Evolutionary conservation across 768 basidiomycete genomes (phyloP).

Genomic region (Amanita exitialis): DNA sequence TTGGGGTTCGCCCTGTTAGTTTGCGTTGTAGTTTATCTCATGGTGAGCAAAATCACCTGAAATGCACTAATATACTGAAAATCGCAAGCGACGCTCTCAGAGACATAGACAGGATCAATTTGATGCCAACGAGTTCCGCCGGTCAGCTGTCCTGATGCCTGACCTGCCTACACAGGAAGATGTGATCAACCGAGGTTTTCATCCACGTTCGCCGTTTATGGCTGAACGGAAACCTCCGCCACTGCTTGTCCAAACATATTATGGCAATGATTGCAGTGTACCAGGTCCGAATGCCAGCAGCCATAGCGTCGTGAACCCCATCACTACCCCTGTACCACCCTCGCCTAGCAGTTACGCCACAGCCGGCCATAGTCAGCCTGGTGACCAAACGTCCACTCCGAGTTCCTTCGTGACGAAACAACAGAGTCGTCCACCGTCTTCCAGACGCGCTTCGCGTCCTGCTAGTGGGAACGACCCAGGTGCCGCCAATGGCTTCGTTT

Average conservation of each 20-base stretch:
- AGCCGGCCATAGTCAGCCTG: neutral
- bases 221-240: constrained; percentile 34
- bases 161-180: constrained; percentile 21
- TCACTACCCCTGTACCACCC: neutral
- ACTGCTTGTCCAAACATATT: neutral
- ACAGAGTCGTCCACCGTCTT: neutral
- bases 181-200: constrained; percentile 29
- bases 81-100: constrained; percentile 1
- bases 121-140: constrained; percentile 48
- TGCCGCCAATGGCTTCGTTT: constrained; percentile 5
- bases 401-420: neutral
- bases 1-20: neutral
- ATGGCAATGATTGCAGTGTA: neutral
- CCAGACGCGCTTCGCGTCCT: constrained; percentile 1
- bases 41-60: neutral
- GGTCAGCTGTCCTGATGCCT: constrained; percentile 53
- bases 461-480: constrained; percentile 6
- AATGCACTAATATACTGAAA: neutral
- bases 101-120: constrained; percentile 33
- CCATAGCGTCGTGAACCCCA: neutral
- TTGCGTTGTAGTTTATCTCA: neutral
- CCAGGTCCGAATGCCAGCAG: neutral
- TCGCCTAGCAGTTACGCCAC: neutral
- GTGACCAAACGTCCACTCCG: neutral
- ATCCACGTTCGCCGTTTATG: constrained; percentile 58